Percentiles rank a stretch among this genome's conserved stretches.
These are phyloP conservation scores for Cenchrus purpureus DNA, from an alignment of 176 grass and related monocot species.

Conservation along the genomic window DNA sequence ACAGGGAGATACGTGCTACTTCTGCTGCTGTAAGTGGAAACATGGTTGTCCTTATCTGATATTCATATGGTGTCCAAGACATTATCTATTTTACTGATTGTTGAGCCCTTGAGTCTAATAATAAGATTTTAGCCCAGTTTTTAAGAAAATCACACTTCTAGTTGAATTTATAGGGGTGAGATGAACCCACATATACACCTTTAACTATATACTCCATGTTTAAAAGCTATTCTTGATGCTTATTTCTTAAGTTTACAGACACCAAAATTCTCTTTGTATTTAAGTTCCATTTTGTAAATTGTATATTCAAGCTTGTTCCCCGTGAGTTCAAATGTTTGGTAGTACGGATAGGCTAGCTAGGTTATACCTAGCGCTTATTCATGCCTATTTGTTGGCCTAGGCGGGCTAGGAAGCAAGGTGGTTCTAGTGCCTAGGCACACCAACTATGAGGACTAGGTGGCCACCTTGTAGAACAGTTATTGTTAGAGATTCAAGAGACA, in stretches of 20 bases:
- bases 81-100: background rate
- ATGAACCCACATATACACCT: background rate
- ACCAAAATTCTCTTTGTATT: background rate
- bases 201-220: background rate
- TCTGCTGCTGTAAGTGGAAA: conserved; percentile 90
- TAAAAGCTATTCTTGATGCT: background rate
- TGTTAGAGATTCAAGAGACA: background rate
- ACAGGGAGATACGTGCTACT: conserved; percentile 78
- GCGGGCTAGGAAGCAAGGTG: background rate
- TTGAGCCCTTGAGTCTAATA: background rate
- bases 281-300: conserved; percentile 1
- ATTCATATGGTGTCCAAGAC: background rate
- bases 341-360: background rate
- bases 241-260: background rate
- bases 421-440: background rate
- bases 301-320: background rate
- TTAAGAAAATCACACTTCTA: background rate
- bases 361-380: background rate
- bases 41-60: background rate
- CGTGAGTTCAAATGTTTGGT: background rate
- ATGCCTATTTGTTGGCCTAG: background rate
- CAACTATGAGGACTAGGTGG: background rate
- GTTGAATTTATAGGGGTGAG: background rate
- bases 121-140: background rate
- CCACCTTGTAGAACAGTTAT: background rate